Percentiles rank a stretch among this genome's conserved stretches.
Conservation (phyloP, 176 grass and related monocot genomes). For the Ensete ventricosum region DNA sequence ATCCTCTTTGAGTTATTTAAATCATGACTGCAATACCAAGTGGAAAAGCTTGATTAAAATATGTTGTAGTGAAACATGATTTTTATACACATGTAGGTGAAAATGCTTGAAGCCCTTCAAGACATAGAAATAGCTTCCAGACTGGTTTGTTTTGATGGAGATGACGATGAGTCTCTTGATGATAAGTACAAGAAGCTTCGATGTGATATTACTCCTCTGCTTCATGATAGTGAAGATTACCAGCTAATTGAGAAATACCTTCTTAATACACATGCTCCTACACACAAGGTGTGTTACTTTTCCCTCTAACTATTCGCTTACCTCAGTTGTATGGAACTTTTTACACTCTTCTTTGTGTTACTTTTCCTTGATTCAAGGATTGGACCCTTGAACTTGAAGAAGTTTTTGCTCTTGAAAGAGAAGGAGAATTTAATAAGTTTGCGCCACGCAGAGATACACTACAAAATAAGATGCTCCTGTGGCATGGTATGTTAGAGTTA, state of each 20-base stretch:
- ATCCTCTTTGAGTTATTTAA: neutral
- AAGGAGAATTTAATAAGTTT: slow-evolving; percentile 71
- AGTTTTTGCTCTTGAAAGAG: slow-evolving; percentile 76
- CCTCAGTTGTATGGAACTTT: neutral
- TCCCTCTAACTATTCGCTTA: slow-evolving; percentile 9
- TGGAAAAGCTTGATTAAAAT: neutral
- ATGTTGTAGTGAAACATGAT: neutral
- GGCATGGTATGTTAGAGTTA: slow-evolving; percentile 58
- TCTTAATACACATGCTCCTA: slow-evolving; percentile 87
- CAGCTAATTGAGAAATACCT: slow-evolving; percentile 70
- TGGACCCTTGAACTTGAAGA: slow-evolving; percentile 91
- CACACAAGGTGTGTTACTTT: slow-evolving; percentile 66
- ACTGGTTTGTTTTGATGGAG: slow-evolving; percentile 75
- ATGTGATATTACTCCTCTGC: slow-evolving; percentile 55
- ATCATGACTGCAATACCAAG: neutral
- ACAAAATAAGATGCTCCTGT: slow-evolving; percentile 91
- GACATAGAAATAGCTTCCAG: slow-evolving; percentile 98
- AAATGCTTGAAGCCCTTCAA: slow-evolving; percentile 96
- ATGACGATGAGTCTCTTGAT: slow-evolving; percentile 76
- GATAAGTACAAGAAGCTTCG: slow-evolving; percentile 75
- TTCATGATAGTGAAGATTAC: slow-evolving; percentile 84
- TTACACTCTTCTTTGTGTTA: neutral
- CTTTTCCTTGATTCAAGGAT: slow-evolving; percentile 41
- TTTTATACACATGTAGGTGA: slow-evolving; percentile 39
- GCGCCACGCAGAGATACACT: slow-evolving; percentile 61